Evolutionary conservation across 2,329 filamentous ascomycete genomes (phyloP).

Genomic region (Leptographium procerum): DNA sequence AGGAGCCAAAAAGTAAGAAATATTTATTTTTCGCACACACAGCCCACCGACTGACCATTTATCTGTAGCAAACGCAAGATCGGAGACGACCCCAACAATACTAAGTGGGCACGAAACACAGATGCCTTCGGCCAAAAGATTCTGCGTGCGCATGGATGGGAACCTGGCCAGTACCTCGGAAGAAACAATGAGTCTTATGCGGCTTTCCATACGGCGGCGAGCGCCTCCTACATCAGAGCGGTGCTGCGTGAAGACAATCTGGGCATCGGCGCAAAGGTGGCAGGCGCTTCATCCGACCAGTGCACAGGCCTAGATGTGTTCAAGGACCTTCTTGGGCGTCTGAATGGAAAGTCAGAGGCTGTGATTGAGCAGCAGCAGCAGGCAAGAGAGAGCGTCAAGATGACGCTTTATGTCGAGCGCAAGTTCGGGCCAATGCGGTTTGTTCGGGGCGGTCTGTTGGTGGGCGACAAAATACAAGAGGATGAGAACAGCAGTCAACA

Average conservation of each 20-base stretch:
- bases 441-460: conserved; percentile 66
- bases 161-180: conserved; percentile 72
- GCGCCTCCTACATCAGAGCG: conserved; percentile 75
- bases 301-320: conserved; percentile 81
- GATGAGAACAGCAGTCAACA: neutral
- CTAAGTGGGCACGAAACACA: conserved; percentile 76
- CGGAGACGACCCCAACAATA: conserved; percentile 89
- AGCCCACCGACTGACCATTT: neutral
- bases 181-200: conserved; percentile 65
- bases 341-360: conserved; percentile 80
- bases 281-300: conserved; percentile 53
- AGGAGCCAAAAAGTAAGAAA: conserved; percentile 50
- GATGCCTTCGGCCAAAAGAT: conserved; percentile 82
- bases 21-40: neutral
- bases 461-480: conserved; percentile 45
- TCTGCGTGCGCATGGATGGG: conserved; percentile 80
- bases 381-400: conserved; percentile 56
- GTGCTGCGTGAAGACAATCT: conserved; percentile 82
- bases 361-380: conserved; percentile 59
- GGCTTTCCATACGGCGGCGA: conserved; percentile 66
- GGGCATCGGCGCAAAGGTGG: conserved; percentile 69
- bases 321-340: conserved; percentile 70
- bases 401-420: conserved; percentile 60
- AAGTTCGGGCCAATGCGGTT: conserved; percentile 78
- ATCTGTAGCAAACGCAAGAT: conserved; percentile 50